A percentile compares a stretch with the other conserved stretches of the same genome.
Evolutionary conservation across 805 yeast species (phyloP).

Genomic region (Ogataea pilisensis): DNA sequence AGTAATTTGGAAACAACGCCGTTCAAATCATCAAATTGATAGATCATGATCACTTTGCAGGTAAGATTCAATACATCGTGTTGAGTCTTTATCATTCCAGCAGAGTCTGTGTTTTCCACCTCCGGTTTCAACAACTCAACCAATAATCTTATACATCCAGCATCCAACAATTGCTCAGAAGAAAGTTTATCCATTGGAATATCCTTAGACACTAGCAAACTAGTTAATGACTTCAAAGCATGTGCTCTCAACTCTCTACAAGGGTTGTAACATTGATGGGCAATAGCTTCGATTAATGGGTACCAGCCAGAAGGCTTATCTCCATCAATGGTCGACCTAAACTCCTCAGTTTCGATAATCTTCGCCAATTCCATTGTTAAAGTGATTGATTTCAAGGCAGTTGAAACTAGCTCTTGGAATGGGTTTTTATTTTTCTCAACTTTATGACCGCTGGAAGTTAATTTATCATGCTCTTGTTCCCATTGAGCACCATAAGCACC

Average conservation of each 20-base stretch:
- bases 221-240: slow-evolving; percentile 61
- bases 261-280: slow-evolving; percentile 87
- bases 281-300: slow-evolving; percentile 75
- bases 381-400: slow-evolving; percentile 58
- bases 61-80: slow-evolving; percentile 61
- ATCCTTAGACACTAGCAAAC: slow-evolving; percentile 39
- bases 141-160: slow-evolving; percentile 71
- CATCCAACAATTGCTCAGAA: slow-evolving; percentile 59
- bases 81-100: slow-evolving; percentile 63
- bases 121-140: slow-evolving; percentile 65
- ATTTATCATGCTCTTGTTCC: slow-evolving; percentile 58
- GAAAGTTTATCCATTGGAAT: slow-evolving; percentile 35
- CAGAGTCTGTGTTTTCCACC: slow-evolving; percentile 52
- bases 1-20: slow-evolving; percentile 25
- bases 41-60: slow-evolving; percentile 47
- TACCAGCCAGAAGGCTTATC: slow-evolving; percentile 36
- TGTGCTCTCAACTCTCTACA: slow-evolving; percentile 68
- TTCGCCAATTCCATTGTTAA: slow-evolving; percentile 52
- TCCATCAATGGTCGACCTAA: slow-evolving; percentile 28
- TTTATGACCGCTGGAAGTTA: slow-evolving; percentile 40
- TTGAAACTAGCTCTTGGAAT: slow-evolving; percentile 49
- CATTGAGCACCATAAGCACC: slow-evolving; percentile 77
- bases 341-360: slow-evolving; percentile 30
- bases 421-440: slow-evolving; percentile 41
- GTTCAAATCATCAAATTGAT: slow-evolving; percentile 24